Evolutionary conservation across 2,329 filamentous ascomycete species (phyloP), one percentile per base, ranked within the genome.

Genomic region (Alternaria burnsii): DNA sequence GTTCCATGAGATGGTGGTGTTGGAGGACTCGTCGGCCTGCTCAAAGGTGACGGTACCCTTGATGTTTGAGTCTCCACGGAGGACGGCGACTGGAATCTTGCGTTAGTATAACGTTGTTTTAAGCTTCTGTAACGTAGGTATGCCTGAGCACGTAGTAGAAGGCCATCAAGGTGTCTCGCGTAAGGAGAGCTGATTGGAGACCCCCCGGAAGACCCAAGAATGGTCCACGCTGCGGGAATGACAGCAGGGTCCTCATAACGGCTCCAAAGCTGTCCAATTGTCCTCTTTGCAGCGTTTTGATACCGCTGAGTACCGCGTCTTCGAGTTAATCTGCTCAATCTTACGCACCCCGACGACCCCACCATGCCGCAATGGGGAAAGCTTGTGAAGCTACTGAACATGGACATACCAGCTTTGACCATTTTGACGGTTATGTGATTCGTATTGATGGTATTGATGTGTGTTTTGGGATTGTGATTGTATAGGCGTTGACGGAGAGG

Each of bases 11-110:
- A 99, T 87, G 81, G 86, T 94, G 79, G 95, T 98, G 72, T 90
- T 88, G 74, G 87, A 83, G 75, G 85, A 88, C 87, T 97, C 95
- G 80, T 87, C 88, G 71, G 86, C 87, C 86, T 99, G 95, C 87
- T 97, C 93, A 83, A 99, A 97, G 85, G 89, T 91, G 79, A 99
- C 91, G 83, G 92, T 95, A 78, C 95, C 95, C 80, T 88, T 85
- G 87, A 99, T 85, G 86, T 94, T 97, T 82, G 93, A 93, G 88
- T 98, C 95, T 88, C 95, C 95, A 83, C 95, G 94, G 86, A 99
- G 85, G 82, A 97, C 93, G 84, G 91, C 92, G 85, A 98, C 95
- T 98, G 78, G 62, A 1, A 11, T 16, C 11, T 24, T 38, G 8
- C 24, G 58, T 63, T 62, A 68, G 60, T 52, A 41, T 30, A 30